phyloP scores from a whole-genome alignment of 139 green algal species.

The Microglena sp. region DNA sequence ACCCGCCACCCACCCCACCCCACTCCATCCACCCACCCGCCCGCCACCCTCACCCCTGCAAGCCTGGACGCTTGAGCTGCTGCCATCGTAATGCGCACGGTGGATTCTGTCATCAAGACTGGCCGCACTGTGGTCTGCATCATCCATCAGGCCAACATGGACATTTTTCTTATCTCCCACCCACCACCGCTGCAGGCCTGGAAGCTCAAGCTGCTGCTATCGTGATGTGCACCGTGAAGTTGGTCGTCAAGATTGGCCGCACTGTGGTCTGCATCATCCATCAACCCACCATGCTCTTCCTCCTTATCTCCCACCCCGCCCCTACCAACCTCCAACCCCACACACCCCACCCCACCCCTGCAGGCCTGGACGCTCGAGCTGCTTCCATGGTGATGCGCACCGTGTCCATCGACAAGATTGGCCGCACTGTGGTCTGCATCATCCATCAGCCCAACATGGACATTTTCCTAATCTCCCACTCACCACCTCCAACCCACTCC shows the following conservation, averaged over 20 bases:
- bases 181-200: too few species aligned
- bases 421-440: slow-evolving; percentile 81
- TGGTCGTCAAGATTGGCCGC: slow-evolving; percentile 58
- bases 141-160: slow-evolving; percentile 89
- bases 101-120: too few species aligned
- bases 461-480: too few species aligned
- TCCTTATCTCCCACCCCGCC: too few species aligned
- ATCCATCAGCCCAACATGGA: too few species aligned
- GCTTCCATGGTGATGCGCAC: slow-evolving; percentile 78
- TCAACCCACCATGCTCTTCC: slow-evolving; percentile 78
- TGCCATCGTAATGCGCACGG: slow-evolving; percentile 72
- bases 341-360: too few species aligned
- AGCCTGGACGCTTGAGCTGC: slow-evolving; percentile 81
- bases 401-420: slow-evolving; percentile 67
- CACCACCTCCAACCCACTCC: too few species aligned
- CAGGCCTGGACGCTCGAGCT: slow-evolving; percentile 76
- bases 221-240: slow-evolving; percentile 69
- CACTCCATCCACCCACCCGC: too few species aligned
- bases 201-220: slow-evolving; percentile 69
- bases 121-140: slow-evolving; percentile 79
- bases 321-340: too few species aligned
- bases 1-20: too few species aligned
- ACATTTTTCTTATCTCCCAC: too few species aligned
- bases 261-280: slow-evolving; percentile 88
- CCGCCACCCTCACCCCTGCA: too few species aligned